Base-by-base conservation (phyloP, 2,329 filamentous ascomycete genomes). In the Monilinia polystroma region DNA sequence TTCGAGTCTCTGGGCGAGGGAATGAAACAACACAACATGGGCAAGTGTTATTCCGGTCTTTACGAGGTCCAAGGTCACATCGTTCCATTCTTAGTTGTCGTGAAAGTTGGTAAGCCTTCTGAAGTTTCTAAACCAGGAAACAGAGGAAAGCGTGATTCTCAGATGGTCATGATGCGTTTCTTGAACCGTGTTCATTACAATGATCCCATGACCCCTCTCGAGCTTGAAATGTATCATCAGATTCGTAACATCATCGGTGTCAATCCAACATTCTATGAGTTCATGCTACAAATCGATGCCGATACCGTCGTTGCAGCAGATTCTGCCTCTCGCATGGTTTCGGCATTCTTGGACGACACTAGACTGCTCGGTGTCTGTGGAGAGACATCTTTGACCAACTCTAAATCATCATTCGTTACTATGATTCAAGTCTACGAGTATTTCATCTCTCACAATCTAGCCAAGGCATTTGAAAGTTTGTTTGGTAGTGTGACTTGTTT, bases 361-460 rank as follows among this genome's bases (percentile, higher is more conserved):
- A 89, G 92, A 66, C 83, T 98, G n/a, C 94, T 97, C 75, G 95
- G 90, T 66, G 87, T 95, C 59, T 99, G 95, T 76, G 95, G 95
- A 80, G 95, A 99, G 80, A 99, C 95, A 0, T 90, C 90, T 20
- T 83, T 99, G 58, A 93, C 90, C 70, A 99, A 99, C 76, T 91
- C 93, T 68, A 97, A 97, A 79, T 85, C 90, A 8, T 97, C 94
- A 0, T 92, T 96, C 76, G 87, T 96, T 72, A 99, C 95, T 63
- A 98, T 98, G 94, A 99, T 99, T 77, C 95, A 99, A 80, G 94
- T 99, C 45, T 99, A 98, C 83, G 94, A 99, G 80, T 99, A 99
- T 84, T 99, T 93, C 82, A 99, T 99, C 75, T 98, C 94, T 63
- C 94, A 99, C 83, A 96, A 98, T 78, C 81, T 99, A 73, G 89